A percentile compares a stretch with the other conserved stretches of the same genome.
Conservation (phyloP, 2,329 filamentous ascomycete species). For the Diaporthe vexans region DNA sequence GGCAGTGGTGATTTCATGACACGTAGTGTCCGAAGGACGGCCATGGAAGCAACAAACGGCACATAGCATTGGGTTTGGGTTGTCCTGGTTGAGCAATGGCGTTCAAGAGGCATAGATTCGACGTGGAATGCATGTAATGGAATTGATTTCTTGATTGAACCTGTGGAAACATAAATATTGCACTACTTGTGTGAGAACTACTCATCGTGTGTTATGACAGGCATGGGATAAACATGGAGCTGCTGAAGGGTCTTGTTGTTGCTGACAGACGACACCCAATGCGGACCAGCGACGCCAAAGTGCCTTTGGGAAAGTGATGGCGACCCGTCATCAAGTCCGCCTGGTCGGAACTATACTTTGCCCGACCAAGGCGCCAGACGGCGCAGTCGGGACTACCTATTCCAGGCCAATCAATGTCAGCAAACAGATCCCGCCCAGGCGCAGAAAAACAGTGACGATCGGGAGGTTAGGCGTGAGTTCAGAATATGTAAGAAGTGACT, state of each 20-base stretch:
- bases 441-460: constrained; percentile 12
- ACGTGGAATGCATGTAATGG: not conserved
- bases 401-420: constrained; percentile 15
- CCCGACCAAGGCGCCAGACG: not conserved
- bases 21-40: not conserved
- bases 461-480: constrained; percentile 60
- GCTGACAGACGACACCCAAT: not conserved
- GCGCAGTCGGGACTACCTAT: constrained; percentile 12
- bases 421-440: not conserved
- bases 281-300: no score
- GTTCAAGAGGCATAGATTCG: constrained; percentile 37
- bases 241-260: not conserved
- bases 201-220: not conserved
- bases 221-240: not conserved
- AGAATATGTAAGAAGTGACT: constrained; percentile 99
- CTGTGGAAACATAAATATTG: not conserved
- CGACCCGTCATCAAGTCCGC: no score
- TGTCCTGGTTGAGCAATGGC: constrained; percentile 31
- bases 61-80: not conserved
- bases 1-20: not conserved
- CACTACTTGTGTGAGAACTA: not conserved
- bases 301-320: not conserved
- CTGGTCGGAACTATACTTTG: no score
- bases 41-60: constrained; percentile 1
- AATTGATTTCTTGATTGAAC: constrained; percentile 1